Conservation (phyloP, 192 early-diverging fungal genomes). For the Cladochytrium replicatum region DNA sequence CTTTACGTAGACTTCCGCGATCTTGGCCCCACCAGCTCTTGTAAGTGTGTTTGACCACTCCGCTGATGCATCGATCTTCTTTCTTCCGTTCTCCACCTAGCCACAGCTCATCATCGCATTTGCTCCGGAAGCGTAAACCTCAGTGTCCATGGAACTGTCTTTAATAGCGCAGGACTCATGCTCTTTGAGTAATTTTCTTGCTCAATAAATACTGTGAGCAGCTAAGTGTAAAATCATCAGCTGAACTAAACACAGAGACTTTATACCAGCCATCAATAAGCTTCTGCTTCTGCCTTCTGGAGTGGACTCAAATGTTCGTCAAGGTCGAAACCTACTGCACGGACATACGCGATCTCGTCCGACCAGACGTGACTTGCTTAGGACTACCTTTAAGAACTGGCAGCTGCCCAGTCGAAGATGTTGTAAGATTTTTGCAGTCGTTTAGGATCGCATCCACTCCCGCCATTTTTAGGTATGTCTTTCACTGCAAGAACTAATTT, state of each 20-base stretch:
- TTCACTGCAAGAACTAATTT: not conserved
- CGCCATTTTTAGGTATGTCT: constrained; percentile 50
- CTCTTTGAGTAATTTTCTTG: constrained; percentile 67
- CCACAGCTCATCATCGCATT: constrained; percentile 56
- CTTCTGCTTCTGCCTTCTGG: constrained; percentile 36
- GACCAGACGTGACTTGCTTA: constrained; percentile 20
- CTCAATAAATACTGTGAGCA: constrained; percentile 79
- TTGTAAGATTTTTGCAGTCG: constrained; percentile 46
- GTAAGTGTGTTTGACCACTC: constrained; percentile 17
- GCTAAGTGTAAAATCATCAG: too few species aligned
- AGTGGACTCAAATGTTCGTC: constrained; percentile 22
- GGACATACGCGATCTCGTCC: constrained; percentile 23
- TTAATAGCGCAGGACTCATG: constrained; percentile 63
- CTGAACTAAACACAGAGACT: too few species aligned
- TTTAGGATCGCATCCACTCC: constrained; percentile 45
- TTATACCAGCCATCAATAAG: constrained; percentile 41
- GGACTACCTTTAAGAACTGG: constrained; percentile 55
- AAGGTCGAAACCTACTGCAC: constrained; percentile 25
- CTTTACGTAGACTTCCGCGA: constrained; percentile 49
- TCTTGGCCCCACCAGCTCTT: constrained; percentile 16
- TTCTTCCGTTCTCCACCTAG: constrained; percentile 52
- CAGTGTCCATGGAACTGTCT: constrained; percentile 57
- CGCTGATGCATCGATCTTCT: constrained; percentile 9
- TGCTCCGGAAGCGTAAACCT: constrained; percentile 63
- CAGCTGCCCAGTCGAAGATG: constrained; percentile 61